phyloP scores from a whole-genome alignment of 2,329 filamentous ascomycete genomes.

The Alternaria arborescens region DNA sequence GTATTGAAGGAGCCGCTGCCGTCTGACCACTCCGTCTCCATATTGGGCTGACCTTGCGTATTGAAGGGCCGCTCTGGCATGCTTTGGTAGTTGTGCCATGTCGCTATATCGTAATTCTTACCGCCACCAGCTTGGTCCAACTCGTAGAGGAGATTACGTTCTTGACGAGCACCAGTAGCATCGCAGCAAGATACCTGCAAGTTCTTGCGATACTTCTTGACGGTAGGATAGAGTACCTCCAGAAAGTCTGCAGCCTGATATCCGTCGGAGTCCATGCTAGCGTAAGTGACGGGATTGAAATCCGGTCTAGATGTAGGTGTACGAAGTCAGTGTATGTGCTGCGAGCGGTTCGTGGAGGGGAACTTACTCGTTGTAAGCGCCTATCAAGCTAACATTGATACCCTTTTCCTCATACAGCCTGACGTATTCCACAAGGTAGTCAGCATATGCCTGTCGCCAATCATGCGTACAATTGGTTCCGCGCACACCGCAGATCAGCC shows the following conservation, averaged over 20 bases:
- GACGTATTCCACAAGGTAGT: too few relatives aligned
- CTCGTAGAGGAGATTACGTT: constrained; percentile 11
- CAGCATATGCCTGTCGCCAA: too few relatives aligned
- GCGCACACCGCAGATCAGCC: too few relatives aligned
- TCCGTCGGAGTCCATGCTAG: constrained; percentile 57
- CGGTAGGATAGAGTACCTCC: constrained; percentile 51
- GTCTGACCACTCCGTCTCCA: constrained; percentile 62
- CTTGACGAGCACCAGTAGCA: constrained; percentile 42
- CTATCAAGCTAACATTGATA: too few relatives aligned
- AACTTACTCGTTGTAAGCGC: too few relatives aligned
- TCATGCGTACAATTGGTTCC: too few relatives aligned
- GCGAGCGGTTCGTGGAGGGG: too few relatives aligned
- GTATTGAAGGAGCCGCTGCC: constrained; percentile 48
- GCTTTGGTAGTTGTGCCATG: constrained; percentile 53
- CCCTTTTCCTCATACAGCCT: too few relatives aligned
- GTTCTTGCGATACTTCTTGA: constrained; percentile 44
- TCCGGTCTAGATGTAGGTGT: too few relatives aligned
- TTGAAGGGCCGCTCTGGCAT: constrained; percentile 51
- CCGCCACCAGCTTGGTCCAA: constrained; percentile 50
- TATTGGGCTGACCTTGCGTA: constrained; percentile 53
- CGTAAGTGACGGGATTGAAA: constrained; percentile 30
- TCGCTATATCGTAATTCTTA: constrained; percentile 48
- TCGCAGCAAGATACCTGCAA: constrained; percentile 54
- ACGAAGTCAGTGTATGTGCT: too few relatives aligned
- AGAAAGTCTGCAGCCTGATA: constrained; percentile 61